Evolutionary conservation across 1,284 basidiomycete species (phyloP), one percentile per base, ranked within the genome.

Genomic region (Ustilago curta): DNA sequence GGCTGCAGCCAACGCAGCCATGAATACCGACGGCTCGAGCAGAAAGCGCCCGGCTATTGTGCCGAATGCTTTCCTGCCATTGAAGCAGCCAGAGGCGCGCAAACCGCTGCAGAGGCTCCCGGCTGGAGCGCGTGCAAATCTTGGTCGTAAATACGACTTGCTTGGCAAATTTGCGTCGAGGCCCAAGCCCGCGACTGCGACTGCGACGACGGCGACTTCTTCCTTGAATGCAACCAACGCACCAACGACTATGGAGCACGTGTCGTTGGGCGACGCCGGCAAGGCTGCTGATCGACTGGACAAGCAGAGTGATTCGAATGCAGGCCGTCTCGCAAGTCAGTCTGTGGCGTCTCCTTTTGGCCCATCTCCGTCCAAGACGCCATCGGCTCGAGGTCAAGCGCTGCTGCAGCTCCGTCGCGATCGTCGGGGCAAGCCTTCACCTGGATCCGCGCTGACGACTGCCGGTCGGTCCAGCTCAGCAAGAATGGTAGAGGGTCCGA

Each of bases 71-170:
- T 76, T 76, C 29, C 45, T 72, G 9, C 74, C 74, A 4, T 18
- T 76, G 16, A 14, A 25, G 4, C 61, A 63, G 40, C 44, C 57
- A n/a, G 51, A 69, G 18, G 40, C 66, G 7, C 53, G 71, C 19
- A 67, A 58, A 43, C 59, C 71, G 21, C 52, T 74, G 21, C 61
- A 62, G 29, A 65, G 56, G 52, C 55, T 69, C 4, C 31, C 62
- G 4, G 39, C 37, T 18, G 71, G 60, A 31, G 62, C 61, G 8
- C 53, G 66, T 14, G 52, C 55, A 16, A 67, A 59, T 27, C 51
- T 76, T 7, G 54, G 50, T 4, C 64, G 61, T 50, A 76, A 76
- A 42, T 76, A 77, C 29, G 72, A 73, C 23, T 25, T 64, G 45
- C 44, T 70, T 3, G 76, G 76, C 53, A 74, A 72, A 27, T 77